These are phyloP conservation scores for Zoysia matrella DNA, from an alignment of 202 grass and related monocot species.

Conservation along the genomic window DNA sequence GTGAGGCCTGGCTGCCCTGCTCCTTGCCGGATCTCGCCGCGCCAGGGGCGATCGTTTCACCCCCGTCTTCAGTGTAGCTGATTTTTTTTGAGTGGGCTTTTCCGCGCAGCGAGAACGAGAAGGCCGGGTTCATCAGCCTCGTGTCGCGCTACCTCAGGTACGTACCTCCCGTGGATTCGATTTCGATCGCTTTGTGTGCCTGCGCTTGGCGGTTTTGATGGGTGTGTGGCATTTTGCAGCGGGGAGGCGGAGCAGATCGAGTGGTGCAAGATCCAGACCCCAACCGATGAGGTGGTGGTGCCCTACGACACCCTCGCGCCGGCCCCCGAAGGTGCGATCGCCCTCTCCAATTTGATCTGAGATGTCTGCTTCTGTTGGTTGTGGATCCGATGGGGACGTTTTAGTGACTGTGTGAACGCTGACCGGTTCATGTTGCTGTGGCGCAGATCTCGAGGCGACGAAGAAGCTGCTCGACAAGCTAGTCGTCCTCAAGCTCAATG, in stretches of 20 bases:
- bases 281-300: constrained; percentile 90
- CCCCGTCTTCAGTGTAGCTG: background rate
- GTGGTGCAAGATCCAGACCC: constrained; percentile 99
- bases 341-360: constrained; percentile 27
- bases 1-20: background rate
- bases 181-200: background rate
- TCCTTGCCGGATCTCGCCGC: constrained; percentile 3
- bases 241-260: constrained; percentile 93
- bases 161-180: constrained; percentile 34
- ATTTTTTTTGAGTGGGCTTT: background rate
- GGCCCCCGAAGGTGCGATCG: constrained; percentile 67
- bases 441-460: constrained; percentile 77
- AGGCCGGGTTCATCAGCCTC: constrained; percentile 83
- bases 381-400: constrained; percentile 18
- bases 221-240: constrained; percentile 41
- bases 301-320: constrained; percentile 73
- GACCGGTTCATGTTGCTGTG: constrained; percentile 28
- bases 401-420: constrained; percentile 1
- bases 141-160: constrained; percentile 79
- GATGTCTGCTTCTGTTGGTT: background rate
- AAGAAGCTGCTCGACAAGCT: constrained; percentile 95
- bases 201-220: constrained; percentile 10
- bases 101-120: constrained; percentile 81
- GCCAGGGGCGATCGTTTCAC: background rate
- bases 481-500: constrained; percentile 98